Percentiles rank a stretch among this genome's conserved stretches.
These are phyloP conservation scores for Taphrina pruni DNA, from an alignment of 1,139 yeast species.

Conservation along the genomic window DNA sequence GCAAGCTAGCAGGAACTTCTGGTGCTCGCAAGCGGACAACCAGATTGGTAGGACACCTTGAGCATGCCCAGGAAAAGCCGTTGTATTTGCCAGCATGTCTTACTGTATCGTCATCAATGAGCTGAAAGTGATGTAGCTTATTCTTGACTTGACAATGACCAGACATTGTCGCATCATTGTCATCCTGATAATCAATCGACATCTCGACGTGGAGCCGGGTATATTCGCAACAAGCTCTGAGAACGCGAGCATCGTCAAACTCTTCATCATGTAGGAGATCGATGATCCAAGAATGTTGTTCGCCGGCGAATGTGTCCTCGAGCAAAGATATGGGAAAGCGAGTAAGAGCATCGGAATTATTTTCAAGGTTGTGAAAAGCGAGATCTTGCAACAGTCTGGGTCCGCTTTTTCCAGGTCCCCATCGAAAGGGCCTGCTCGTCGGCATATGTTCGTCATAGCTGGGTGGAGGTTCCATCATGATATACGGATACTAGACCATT, in stretches of 20 bases:
- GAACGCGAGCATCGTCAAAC: constrained; percentile 11
- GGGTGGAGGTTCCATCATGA: constrained; percentile 12
- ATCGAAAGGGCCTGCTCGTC: not conserved
- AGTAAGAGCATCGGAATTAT: constrained; percentile 1
- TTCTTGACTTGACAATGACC: constrained; percentile 22
- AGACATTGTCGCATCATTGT: not conserved
- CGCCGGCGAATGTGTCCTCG: constrained; percentile 1
- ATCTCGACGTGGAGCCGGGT: constrained; percentile 34
- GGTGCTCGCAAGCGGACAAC: constrained; percentile 9
- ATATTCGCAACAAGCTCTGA: constrained; percentile 27
- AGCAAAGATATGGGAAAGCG: constrained; percentile 29
- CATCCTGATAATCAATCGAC: constrained; percentile 24
- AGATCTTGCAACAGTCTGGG: constrained; percentile 38
- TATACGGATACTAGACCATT: too few species aligned
- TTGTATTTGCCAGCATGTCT: constrained; percentile 1
- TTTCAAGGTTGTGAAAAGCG: constrained; percentile 7
- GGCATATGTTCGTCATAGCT: not conserved
- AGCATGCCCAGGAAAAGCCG: constrained; percentile 25
- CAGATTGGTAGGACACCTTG: constrained; percentile 25
- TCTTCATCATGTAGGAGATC: constrained; percentile 25
- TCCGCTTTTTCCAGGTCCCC: constrained; percentile 38
- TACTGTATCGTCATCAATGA: constrained; percentile 12
- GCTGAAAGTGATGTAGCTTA: constrained; percentile 34
- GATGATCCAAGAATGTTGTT: constrained; percentile 29
- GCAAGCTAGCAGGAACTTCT: constrained; percentile 1